Base-by-base conservation (phyloP, 306 rosid species). In the Lathyrus aphaca region DNA sequence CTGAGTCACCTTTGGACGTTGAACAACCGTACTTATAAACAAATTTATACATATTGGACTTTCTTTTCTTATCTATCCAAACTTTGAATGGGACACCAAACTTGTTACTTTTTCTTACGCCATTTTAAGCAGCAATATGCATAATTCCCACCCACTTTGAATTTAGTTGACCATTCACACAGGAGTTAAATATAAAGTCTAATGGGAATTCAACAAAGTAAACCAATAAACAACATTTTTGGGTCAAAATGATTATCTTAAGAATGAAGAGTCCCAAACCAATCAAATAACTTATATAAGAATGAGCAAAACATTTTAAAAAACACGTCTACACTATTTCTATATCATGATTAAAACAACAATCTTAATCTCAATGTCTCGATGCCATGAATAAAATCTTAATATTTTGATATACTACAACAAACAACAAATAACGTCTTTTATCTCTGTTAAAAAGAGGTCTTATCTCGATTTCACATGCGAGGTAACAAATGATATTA, bases 71-170 rank as follows among this genome's bases (percentile, higher is more conserved):
- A 61, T 69, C 60, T 19, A 73, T 16, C 76, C 55, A 59, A 57
- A 10, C 17, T 40, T 27, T 39, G 44, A 10, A 44, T 11, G 11
- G 56, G 66, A 38, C 65, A 72, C 66, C 65, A 60, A 66, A 50
- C 61, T 32, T 39, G 19, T 50, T 30, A 39, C 46, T 7, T 68
- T 65, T 66, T 19, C 66, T 60, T 67, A 51, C 3, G 23, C 54
- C 43, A 66, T 5, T 60, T 3, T 67, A 5, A 59, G 71, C 51
- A 72, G 45, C 61, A 73, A 35, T 25, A n/a, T 68, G 2, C 45
- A 30, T 44, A 61, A 68, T 51, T 73, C 79, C 56, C 25, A 74
- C 32, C 79, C 25, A 79, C 64, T 68, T 79, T 74, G 76, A 79
- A 68, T 73, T 73, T 21, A 30, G 37, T 49, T 59, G 46, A 49